Conservation (phyloP, 805 yeast genomes). For the Nakazawaea holstii region DNA sequence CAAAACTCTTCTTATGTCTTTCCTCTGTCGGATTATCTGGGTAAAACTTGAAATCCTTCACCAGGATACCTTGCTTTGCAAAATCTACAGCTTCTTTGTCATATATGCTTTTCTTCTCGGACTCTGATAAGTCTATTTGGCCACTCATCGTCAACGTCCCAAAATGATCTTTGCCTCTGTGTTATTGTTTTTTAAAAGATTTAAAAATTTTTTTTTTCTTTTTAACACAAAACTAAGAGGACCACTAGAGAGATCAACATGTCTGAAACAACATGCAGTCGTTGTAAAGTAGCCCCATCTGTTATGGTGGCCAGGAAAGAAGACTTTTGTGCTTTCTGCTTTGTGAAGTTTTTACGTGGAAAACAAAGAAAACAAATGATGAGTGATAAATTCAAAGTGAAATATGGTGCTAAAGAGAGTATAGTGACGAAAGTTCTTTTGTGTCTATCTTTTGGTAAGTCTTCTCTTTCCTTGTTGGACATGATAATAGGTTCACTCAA, state of each 20-base stretch:
- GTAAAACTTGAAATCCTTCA: constrained; percentile 57
- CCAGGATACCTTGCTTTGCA: constrained; percentile 40
- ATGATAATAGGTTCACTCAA: constrained; percentile 53
- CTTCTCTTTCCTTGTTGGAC: constrained; percentile 67
- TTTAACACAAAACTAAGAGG: no score
- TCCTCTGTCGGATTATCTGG: constrained; percentile 85
- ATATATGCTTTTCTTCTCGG: constrained; percentile 17
- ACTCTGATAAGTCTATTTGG: neutral
- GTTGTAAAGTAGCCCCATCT: constrained; percentile 43
- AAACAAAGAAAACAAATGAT: constrained; percentile 79
- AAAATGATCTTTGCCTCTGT: no score
- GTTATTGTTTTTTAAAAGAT: no score
- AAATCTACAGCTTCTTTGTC: constrained; percentile 46
- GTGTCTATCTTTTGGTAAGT: constrained; percentile 60
- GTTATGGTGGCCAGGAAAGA: constrained; percentile 55
- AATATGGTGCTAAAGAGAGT: constrained; percentile 40
- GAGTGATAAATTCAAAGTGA: constrained; percentile 67
- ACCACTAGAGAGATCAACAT: neutral
- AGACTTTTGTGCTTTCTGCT: constrained; percentile 62
- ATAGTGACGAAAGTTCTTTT: constrained; percentile 35
- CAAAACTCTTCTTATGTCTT: constrained; percentile 63
- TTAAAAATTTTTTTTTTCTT: neutral
- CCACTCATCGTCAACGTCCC: neutral
- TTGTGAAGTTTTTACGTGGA: constrained; percentile 63
- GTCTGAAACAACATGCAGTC: constrained; percentile 28